Percentiles rank a stretch among this genome's conserved stretches.
Conservation (phyloP, 2,329 filamentous ascomycete genomes). For the Verticillium tricorpus region DNA sequence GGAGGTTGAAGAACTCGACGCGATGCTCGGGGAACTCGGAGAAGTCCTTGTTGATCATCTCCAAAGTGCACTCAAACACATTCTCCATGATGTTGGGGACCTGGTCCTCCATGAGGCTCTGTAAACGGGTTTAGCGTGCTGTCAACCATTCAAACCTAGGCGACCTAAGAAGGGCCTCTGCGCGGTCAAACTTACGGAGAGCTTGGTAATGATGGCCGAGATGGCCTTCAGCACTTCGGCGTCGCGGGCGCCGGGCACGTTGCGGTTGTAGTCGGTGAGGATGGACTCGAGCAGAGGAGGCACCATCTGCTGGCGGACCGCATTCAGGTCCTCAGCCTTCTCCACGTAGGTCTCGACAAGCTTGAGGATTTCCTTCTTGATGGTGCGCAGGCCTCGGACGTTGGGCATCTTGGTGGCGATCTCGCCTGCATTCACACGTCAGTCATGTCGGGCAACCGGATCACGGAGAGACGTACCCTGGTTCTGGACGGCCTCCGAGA, state of each 20-base stretch:
- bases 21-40: conserved; percentile 98
- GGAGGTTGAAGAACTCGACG: conserved; percentile 98
- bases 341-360: conserved; percentile 97
- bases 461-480: conserved; percentile 4
- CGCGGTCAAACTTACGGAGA: conserved; percentile 66
- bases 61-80: conserved; percentile 95
- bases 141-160: conserved; percentile 22
- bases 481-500: conserved; percentile 74
- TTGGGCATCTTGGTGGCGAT: conserved; percentile 97
- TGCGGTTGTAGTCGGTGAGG: conserved; percentile 92
- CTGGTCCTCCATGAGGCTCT: conserved; percentile 97
- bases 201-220: conserved; percentile 94
- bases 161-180: not conserved
- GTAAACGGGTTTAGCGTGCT: conserved; percentile 15
- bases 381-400: conserved; percentile 89
- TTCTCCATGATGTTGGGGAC: conserved; percentile 97
- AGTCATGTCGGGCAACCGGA: not conserved
- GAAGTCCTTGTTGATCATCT: conserved; percentile 99
- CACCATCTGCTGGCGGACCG: conserved; percentile 90
- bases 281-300: conserved; percentile 94
- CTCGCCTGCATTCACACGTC: conserved; percentile 54
- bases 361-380: conserved; percentile 99
- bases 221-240: conserved; percentile 96
- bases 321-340: conserved; percentile 92
- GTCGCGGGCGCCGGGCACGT: conserved; percentile 91